Evolutionary conservation across 495 filamentous ascomycete genomes (phyloP), one percentile per base, ranked within the genome.

Genomic region (Cryomyces minteri): DNA sequence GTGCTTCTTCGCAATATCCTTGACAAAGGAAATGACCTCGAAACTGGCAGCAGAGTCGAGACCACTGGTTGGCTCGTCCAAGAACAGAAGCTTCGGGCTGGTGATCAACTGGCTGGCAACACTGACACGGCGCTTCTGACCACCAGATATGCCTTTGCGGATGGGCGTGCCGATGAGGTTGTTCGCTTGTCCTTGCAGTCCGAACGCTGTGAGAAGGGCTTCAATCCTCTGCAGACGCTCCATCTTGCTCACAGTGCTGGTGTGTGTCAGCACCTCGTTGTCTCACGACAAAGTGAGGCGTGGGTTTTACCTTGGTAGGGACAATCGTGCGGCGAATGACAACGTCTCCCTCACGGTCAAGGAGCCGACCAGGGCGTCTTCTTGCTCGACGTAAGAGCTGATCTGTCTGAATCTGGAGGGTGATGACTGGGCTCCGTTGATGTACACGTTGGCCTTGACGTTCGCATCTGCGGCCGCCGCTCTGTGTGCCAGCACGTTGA

Each of bases 1-100:
- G 55, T 86, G 75, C 45, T 66, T 60, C 52, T 67, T 68, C 0
- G 76, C 83, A 39, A 87, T 65, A 25, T 71, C 64, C 51, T 69
- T 73, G 30, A 79, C 62, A 51, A 74, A 80, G 0, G 67, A 72
- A 5, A 83, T 76, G 12, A 84, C 77, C 48, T 84, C 80, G 45
- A 59, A 80, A 44, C 72, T 77, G 0, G 77, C 75, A 3, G 71
- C 68, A 5, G 79, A 82, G 57, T 90, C 84, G 32, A 90, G 59
- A 10, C 84, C 84, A 45, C 76, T 81, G 0, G 83, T 90, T 6
- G 83, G 84, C 56, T 88, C 84, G 56, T 90, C 84, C 42, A 90
- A 52, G 51, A 90, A 87, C 47, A 90, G 49, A 10, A 92, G 77
- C 60, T 78, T 79, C 0, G 84, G 84, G 43, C 66, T 70, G 7